Conservation (phyloP, 176 grass and related monocot genomes). For the Oryza coarctata region DNA sequence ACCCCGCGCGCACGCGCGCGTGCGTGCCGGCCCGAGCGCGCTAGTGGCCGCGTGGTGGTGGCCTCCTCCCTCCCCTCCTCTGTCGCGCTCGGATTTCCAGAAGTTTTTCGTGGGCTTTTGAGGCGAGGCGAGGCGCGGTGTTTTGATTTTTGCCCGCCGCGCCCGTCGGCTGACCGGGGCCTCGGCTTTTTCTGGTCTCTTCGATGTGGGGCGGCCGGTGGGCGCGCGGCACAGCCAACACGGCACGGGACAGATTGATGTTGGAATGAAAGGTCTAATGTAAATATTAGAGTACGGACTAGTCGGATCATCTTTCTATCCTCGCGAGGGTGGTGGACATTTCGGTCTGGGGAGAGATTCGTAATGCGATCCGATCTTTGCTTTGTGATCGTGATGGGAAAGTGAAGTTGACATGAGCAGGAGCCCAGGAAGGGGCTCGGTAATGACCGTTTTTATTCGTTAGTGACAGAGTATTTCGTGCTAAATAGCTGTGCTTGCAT, state of each 20-base stretch:
- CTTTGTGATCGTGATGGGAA: background rate
- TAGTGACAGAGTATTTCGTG: too few species aligned
- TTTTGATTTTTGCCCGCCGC: constrained; percentile 23
- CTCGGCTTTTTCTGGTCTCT: background rate
- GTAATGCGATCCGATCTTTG: constrained; percentile 1
- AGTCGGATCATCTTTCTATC: background rate
- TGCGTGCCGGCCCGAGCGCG: background rate
- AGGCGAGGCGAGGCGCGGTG: constrained; percentile 5
- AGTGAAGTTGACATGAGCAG: background rate
- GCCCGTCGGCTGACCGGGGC: constrained; percentile 26
- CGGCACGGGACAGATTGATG: constrained; percentile 4
- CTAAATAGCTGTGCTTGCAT: background rate
- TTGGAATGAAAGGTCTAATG: constrained; percentile 1
- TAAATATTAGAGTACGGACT: background rate
- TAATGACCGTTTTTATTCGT: background rate
- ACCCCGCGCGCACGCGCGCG: background rate
- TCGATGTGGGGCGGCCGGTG: constrained; percentile 23
- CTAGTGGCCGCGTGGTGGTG: constrained; percentile 12
- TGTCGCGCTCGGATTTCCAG: constrained; percentile 23
- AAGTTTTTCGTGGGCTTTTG: constrained; percentile 22
- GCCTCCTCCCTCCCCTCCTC: background rate
- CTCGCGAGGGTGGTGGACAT: constrained; percentile 26
- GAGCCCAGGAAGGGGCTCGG: background rate
- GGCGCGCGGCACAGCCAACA: background rate
- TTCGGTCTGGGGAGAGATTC: constrained; percentile 5